Percentiles rank a stretch among this genome's conserved stretches.
Conservation (phyloP, 1,284 basidiomycete genomes). For the Laetiporus sulphureus region DNA sequence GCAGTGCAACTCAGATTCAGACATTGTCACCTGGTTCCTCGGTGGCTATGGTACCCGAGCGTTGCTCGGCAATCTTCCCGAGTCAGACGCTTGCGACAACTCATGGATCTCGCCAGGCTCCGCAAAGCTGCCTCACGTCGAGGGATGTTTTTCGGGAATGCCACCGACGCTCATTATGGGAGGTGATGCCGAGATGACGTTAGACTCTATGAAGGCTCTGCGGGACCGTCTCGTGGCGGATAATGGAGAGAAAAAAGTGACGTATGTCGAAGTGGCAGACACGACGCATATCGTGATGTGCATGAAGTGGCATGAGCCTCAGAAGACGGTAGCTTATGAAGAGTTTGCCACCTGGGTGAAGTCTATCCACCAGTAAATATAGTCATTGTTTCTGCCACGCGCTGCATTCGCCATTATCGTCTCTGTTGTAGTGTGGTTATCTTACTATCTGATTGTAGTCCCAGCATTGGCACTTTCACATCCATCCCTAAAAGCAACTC, state of each 20-base stretch:
- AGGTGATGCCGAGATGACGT: conserved; percentile 45
- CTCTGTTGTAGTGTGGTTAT: too few species aligned
- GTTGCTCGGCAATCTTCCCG: conserved; percentile 36
- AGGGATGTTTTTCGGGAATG: conserved; percentile 40
- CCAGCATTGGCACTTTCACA: too few species aligned
- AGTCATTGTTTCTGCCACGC: too few species aligned
- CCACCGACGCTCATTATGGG: conserved; percentile 47
- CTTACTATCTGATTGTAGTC: too few species aligned
- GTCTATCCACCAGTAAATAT: too few species aligned
- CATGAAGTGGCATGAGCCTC: too few species aligned
- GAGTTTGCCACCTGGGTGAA: too few species aligned
- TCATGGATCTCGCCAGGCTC: conserved; percentile 53
- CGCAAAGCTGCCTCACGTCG: conserved; percentile 24
- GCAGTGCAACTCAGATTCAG: neutral
- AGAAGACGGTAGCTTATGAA: too few species aligned
- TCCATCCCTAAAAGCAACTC: too few species aligned
- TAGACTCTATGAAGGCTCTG: conserved; percentile 35
- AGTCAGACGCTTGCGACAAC: conserved; percentile 28
- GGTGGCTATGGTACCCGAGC: conserved; percentile 27
- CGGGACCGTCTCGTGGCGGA: conserved; percentile 16
- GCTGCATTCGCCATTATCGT: too few species aligned
- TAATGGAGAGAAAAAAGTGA: conserved; percentile 25
- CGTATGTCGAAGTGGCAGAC: conserved; percentile 42
- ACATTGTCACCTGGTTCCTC: neutral
- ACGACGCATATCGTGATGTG: too few species aligned